Evolutionary conservation across 192 early-diverging fungal genomes (phyloP), one percentile per base, ranked within the genome.

Genomic region (Mortierella alpina): DNA sequence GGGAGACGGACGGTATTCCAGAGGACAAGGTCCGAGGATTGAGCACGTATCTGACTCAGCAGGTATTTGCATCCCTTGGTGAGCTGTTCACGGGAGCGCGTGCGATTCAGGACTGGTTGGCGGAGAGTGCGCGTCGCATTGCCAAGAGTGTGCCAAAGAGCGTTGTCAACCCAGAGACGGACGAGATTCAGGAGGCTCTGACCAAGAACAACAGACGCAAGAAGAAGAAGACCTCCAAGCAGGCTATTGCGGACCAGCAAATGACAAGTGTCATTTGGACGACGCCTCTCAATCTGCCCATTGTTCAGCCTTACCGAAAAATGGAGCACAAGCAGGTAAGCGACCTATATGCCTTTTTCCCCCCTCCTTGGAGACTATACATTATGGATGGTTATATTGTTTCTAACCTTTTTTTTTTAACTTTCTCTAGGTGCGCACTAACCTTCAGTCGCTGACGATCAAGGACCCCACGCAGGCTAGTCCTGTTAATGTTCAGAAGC

Each of bases 261-360:
- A 95, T 96, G 93, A 92, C 92, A 6, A 93, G 93, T 42, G 96
- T 99, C 5, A 92, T 96, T 48, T 99, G 97, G 97, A 98, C 96
- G 6, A 96, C 96, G 4, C 97, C 97, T 39, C 86, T 99, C 17
- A 94, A 95, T 6, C 88, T 99, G 20, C 95, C 97, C 1, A 93
- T 97, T 67, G 94, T 98, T 15, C 97, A 99, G 82, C 97, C 97
- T n/a, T 99, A 99, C 81, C 93, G 97, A 70, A 92, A 91, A 60
- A 55, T 76, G 13, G 84, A 86, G 31, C 86, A 82, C 73, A 89
- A 90, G 73, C 82, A 87, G 46, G 85, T 96, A 31, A 11, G 45
- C 18, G 40, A 39, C 13, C 15, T 13, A 31, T 55, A 14, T 54
- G 8, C 42, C 6, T 54, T 54, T n/a, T n/a, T n/a, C n/a, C n/a